These are phyloP conservation scores for Linnemannia zychae DNA, from an alignment of 192 early-diverging fungal genomes.

Conservation along the genomic window DNA sequence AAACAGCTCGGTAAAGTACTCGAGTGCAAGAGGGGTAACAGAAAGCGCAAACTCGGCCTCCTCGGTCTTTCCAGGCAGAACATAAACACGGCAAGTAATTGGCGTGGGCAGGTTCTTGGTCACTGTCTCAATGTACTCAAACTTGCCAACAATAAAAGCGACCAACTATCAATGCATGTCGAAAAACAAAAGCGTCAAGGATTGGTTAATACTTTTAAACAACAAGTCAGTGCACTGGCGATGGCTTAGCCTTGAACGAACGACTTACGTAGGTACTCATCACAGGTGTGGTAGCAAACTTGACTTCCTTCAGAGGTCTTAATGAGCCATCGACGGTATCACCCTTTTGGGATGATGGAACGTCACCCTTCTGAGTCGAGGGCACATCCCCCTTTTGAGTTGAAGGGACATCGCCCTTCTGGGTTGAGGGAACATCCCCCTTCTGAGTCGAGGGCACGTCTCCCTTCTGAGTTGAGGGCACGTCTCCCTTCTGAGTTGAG, in stretches of 20 bases:
- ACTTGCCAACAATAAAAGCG: constrained; percentile 93
- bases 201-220: neutral
- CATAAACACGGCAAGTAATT: constrained; percentile 88
- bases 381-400: constrained; percentile 43
- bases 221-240: neutral
- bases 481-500: constrained; percentile 46
- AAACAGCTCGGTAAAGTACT: constrained; percentile 92
- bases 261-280: constrained; percentile 93
- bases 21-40: constrained; percentile 81
- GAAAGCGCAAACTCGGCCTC: constrained; percentile 88
- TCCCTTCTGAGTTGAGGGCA: constrained; percentile 49
- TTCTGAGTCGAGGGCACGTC: constrained; percentile 54
- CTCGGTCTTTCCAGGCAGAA: constrained; percentile 80
- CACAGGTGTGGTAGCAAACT: constrained; percentile 90
- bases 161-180: constrained; percentile 67
- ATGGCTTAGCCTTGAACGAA: neutral
- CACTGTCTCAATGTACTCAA: constrained; percentile 90
- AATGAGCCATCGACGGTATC: constrained; percentile 18
- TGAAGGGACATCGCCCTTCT: constrained; percentile 46
- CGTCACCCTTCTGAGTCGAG: constrained; percentile 29
- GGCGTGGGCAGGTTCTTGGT: constrained; percentile 80
- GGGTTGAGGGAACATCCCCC: constrained; percentile 48
- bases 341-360: constrained; percentile 28
- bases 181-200: neutral
- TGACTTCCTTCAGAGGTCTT: constrained; percentile 80